phyloP scores from a whole-genome alignment of 148 eudicot genomes.

The Rhododendron simsii region DNA sequence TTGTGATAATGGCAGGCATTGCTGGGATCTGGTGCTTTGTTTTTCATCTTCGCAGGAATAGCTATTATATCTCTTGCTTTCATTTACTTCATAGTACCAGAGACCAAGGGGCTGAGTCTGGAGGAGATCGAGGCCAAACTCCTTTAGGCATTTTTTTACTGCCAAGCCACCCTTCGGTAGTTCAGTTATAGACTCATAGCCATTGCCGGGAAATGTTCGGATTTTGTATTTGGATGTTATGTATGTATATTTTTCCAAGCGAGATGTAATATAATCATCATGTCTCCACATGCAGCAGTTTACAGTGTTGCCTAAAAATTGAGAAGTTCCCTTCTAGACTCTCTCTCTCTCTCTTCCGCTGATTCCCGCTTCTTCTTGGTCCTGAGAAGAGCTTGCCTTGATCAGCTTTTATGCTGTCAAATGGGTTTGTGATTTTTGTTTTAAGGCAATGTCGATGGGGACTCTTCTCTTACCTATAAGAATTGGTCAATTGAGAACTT shows the following conservation, averaged over 20 bases:
- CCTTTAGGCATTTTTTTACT: slow-evolving; percentile 17
- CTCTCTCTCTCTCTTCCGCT: too few species aligned
- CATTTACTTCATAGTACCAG: slow-evolving; percentile 79
- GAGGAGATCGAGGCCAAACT: slow-evolving; percentile 94
- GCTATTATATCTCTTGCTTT: slow-evolving; percentile 65
- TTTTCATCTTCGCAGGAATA: slow-evolving; percentile 76
- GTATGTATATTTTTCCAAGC: background rate
- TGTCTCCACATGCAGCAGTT: background rate
- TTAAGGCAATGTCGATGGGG: background rate
- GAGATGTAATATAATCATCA: background rate
- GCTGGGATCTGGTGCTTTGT: slow-evolving; percentile 79
- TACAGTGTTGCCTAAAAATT: background rate
- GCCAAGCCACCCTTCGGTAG: background rate
- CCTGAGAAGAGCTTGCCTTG: too few species aligned
- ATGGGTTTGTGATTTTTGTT: background rate
- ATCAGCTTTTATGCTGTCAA: background rate
- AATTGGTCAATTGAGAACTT: background rate
- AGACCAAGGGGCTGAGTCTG: slow-evolving; percentile 82
- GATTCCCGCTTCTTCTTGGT: background rate
- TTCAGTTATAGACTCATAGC: too few species aligned
- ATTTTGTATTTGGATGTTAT: background rate
- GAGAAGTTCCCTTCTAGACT: background rate
- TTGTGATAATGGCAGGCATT: slow-evolving; percentile 53
- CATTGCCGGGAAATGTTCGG: background rate
- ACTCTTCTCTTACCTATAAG: background rate